Evolutionary conservation across 1,284 basidiomycete species (phyloP).

Genomic region (Moesziomyces parantarcticus): DNA sequence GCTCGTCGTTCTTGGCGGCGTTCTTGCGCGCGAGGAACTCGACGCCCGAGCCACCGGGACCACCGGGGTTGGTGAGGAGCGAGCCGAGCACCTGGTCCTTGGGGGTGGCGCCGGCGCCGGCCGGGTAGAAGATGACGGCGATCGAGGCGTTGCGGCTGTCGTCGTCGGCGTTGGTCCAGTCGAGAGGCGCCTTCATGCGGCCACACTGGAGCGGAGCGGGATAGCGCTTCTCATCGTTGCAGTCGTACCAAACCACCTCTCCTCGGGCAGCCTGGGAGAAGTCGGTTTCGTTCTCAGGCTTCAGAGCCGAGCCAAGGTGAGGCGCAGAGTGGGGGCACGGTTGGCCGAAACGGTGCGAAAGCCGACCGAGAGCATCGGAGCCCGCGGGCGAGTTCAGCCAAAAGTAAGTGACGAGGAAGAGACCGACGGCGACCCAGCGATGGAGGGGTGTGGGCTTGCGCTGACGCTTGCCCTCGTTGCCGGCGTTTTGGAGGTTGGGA

Average conservation of each 20-base stretch:
- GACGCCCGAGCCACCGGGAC: conserved; percentile 51
- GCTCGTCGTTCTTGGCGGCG: conserved; percentile 26
- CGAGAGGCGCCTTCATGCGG: conserved; percentile 51
- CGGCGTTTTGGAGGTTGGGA: conserved; percentile 14
- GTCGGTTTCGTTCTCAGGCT: conserved; percentile 43
- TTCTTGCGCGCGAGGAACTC: conserved; percentile 37
- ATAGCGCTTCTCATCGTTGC: conserved; percentile 34
- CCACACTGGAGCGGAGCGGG: conserved; percentile 47
- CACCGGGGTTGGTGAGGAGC: conserved; percentile 53
- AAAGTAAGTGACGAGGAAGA: conserved; percentile 17
- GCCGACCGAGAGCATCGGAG: conserved; percentile 8
- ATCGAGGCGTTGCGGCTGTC: conserved; percentile 49
- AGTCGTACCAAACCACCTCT: conserved; percentile 45
- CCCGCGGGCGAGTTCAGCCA: conserved; percentile 22
- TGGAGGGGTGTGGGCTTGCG: conserved; percentile 21
- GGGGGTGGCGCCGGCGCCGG: conserved; percentile 46
- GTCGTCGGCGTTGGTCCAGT: conserved; percentile 42
- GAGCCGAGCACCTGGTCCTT: conserved; percentile 42
- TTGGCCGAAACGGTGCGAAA: conserved; percentile 12
- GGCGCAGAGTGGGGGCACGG: conserved; percentile 15
- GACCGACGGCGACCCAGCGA: conserved; percentile 17
- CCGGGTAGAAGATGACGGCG: conserved; percentile 51
- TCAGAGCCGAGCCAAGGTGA: conserved; percentile 5
- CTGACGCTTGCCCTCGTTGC: conserved; percentile 5
- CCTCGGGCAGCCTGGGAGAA: conserved; percentile 38